Percentiles rank a stretch among this genome's conserved stretches.
Evolutionary conservation across 306 rosid species (phyloP).

Genomic region (Rosa persica): DNA sequence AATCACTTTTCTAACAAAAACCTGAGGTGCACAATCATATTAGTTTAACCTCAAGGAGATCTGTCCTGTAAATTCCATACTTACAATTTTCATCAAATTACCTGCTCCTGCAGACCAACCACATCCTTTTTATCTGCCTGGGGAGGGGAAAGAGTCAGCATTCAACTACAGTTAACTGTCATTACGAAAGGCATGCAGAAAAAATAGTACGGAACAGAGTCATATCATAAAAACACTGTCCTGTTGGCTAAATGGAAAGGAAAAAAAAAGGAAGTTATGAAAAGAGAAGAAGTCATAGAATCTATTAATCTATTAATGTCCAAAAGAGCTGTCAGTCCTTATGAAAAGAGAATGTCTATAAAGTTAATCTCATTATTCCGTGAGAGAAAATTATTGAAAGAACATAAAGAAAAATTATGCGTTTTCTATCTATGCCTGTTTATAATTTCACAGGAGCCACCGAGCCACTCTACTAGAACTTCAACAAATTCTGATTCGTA

Average conservation of each 20-base stretch:
- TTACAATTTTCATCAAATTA: slow-evolving; percentile 15
- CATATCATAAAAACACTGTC: background rate
- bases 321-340: background rate
- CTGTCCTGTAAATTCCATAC: slow-evolving; percentile 5
- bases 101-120: slow-evolving; percentile 63
- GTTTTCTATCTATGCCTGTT: background rate
- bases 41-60: slow-evolving; percentile 27
- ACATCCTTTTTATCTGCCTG: slow-evolving; percentile 89
- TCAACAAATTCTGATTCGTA: background rate
- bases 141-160: slow-evolving; percentile 29
- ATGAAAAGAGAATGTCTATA: background rate
- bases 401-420: too few relatives aligned
- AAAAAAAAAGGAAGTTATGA: too few relatives aligned
- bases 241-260: background rate
- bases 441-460: background rate
- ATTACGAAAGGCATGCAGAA: slow-evolving; percentile 1
- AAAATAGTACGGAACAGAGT: slow-evolving; percentile 4
- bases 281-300: too few relatives aligned
- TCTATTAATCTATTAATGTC: background rate
- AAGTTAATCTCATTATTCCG: background rate
- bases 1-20: slow-evolving; percentile 54
- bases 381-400: background rate
- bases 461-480: background rate
- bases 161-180: slow-evolving; percentile 22
- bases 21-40: slow-evolving; percentile 41